Evolutionary conservation across 2,329 filamentous ascomycete species (phyloP), one percentile per base, ranked within the genome.

Genomic region (Claviceps arundinis): DNA sequence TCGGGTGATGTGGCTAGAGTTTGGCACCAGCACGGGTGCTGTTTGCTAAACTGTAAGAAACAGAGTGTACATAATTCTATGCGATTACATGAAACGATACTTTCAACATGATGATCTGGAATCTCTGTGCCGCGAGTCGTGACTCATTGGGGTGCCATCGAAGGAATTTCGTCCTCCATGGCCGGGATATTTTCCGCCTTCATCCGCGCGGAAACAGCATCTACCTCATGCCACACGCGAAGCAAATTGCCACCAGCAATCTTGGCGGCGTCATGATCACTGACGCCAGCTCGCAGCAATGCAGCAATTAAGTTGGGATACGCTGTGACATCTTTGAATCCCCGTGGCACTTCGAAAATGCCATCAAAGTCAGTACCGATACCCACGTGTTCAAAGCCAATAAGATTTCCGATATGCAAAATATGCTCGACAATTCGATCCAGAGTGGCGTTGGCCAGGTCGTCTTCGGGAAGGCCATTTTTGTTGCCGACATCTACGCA

Each of bases 301-400:
- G 89, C 86, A 3, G 80, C 81, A 8, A 96, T 78, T 45, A 96
- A 69, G 52, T 84, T 79, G 0, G 89, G 90, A 61, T 85, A 95
- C 63, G 87, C 88, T 48, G 83, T 82, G 6, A 95, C 89, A 65
- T 95, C 89, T 40, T 93, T 87, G 47, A 97, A 68, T 0, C 90
- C 91, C 51, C 71, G 64, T 0, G 90, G 89, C 4, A 82, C 82
- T 1, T 60, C 65, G 1, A 65, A 62, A 52, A 90, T 90, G 8
- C 81, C 91, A 64, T 96, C 90, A 64, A 90, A 96, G 65, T 97
- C 91, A 50, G 85, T 89, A 0, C 91, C 91, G 17, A 96, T 68
- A 0, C 90, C 91, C 16, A 96, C 89, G 64, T 95, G 79, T 42
- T 90, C 85, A 60, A 85, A 96, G 3, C 91, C 91, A 55, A 95